These are phyloP conservation scores for Fusarium penzigii DNA, from an alignment of 2,329 filamentous ascomycete genomes.

Conservation along the genomic window DNA sequence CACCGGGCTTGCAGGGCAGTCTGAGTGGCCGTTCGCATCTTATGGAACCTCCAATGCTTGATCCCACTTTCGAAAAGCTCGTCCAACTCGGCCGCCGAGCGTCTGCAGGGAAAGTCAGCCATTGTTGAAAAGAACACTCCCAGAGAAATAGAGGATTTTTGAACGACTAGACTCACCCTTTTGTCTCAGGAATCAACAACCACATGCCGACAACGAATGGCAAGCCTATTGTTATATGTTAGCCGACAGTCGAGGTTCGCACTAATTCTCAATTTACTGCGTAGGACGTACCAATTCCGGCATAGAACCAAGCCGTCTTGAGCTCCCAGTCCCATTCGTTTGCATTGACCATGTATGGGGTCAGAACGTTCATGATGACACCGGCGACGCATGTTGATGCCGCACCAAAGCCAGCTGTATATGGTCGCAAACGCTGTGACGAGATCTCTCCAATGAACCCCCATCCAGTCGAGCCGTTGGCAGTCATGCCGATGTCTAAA, in stretches of 20 bases:
- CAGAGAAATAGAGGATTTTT: background rate
- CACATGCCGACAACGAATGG: slow-evolving; percentile 29
- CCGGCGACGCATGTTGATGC: slow-evolving; percentile 26
- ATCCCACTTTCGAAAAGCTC: slow-evolving; percentile 28
- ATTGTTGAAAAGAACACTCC: background rate
- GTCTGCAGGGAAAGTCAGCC: background rate
- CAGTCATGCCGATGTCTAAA: background rate
- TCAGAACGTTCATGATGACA: slow-evolving; percentile 29
- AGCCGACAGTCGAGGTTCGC: too few species aligned
- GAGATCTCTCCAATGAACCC: slow-evolving; percentile 39
- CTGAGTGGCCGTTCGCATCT: slow-evolving; percentile 7
- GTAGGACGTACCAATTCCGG: slow-evolving; percentile 16
- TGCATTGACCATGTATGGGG: slow-evolving; percentile 35
- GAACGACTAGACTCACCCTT: slow-evolving; percentile 5
- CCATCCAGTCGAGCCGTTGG: slow-evolving; percentile 30
- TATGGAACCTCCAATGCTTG: slow-evolving; percentile 18
- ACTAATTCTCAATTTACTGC: too few species aligned
- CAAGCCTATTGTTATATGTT: too few species aligned
- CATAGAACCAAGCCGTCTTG: slow-evolving; percentile 36
- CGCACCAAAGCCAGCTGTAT: slow-evolving; percentile 34
- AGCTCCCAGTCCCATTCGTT: slow-evolving; percentile 34
- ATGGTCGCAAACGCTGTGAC: slow-evolving; percentile 34
- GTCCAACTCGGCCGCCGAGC: slow-evolving; percentile 34
- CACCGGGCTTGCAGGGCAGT: too few species aligned
- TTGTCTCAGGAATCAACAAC: slow-evolving; percentile 32